These are phyloP conservation scores for Amaranthus tricolor DNA, from an alignment of 179 eudicot genomes.

Conservation along the genomic window DNA sequence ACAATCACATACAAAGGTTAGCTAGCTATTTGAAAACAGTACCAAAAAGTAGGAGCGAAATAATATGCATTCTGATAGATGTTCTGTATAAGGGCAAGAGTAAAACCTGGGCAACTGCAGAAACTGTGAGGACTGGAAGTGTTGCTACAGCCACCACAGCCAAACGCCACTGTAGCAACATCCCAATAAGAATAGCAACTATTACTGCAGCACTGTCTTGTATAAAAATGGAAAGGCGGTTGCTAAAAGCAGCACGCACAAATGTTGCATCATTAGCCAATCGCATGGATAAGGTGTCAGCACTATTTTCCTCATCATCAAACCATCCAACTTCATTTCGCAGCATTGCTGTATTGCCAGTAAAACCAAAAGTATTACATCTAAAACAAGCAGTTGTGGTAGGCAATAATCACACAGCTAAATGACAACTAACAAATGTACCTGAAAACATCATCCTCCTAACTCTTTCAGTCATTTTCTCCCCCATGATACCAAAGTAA, in stretches of 20 bases:
- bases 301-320: conserved; percentile 96
- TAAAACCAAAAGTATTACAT: conserved; percentile 12
- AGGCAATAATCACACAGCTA: background rate
- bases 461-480: conserved; percentile 97
- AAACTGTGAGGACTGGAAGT: conserved; percentile 74
- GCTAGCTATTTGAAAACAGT: background rate
- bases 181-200: conserved; percentile 88
- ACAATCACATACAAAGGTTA: background rate
- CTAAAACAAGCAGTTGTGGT: conserved; percentile 1
- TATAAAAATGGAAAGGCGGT: conserved; percentile 91
- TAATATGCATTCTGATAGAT: background rate
- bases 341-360: conserved; percentile 68
- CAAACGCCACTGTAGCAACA: conserved; percentile 82
- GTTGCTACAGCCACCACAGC: conserved; percentile 95
- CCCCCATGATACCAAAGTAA: conserved; percentile 98
- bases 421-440: conserved; percentile 19
- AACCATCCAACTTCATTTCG: conserved; percentile 99
- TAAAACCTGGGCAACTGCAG: conserved; percentile 96
- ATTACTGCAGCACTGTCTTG: conserved; percentile 93
- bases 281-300: conserved; percentile 96
- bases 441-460: conserved; percentile 99
- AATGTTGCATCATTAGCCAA: conserved; percentile 99
- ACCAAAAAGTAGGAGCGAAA: background rate
- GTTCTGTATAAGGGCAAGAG: conserved; percentile 1
- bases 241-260: conserved; percentile 99